Base-by-base conservation (phyloP, 2,329 filamentous ascomycete genomes). In the Macrophomina tecta region DNA sequence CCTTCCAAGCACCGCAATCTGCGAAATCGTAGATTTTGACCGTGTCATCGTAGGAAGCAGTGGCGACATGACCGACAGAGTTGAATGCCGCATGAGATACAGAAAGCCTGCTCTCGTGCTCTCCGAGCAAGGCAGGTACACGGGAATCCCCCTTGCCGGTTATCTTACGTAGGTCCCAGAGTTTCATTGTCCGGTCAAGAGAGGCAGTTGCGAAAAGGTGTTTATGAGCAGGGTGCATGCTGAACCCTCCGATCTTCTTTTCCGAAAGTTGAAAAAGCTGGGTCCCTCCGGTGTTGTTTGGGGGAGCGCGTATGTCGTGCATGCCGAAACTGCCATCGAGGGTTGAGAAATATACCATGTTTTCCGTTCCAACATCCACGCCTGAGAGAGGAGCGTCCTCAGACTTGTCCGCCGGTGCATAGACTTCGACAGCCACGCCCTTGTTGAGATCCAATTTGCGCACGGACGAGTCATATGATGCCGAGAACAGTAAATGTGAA, bases 181-280 rank as follows among this genome's bases (percentile, higher is more conserved):
- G 85, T 73, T 94, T 94, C 73, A 99, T 81, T 0, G 90, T 96
- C 2, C 94, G 87, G 75, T 99, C 95, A 0, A 99, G 83, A 0
- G 92, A 96, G 0, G 94, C 95, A 0, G 95, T 98, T 0, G 93
- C 93, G 0, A 97, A 80, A 4, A 97, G 87, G 74, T 98, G 91
- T 0, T 93, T 89, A 2, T 93, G 86, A 0, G 89, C 78, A 0
- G 95, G 94, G 72, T 96, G 90, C 1, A 97, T 79, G 0, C 90
- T 91, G 78, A 98, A 98, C 0, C 95, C 95, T 18, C 95, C 95
- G 64, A 99, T 97, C 75, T 99, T 99, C 77, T 97, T 94, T 64
- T 96, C 93, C 0, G 90, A 91, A 0, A 98, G 82, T 8, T 87
- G 84, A 86, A 92, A 96, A 1, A 91, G 81, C 16, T 93, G 87